Base-by-base conservation (phyloP, 176 grass and related monocot genomes). In the Aegilops umbellulata region DNA sequence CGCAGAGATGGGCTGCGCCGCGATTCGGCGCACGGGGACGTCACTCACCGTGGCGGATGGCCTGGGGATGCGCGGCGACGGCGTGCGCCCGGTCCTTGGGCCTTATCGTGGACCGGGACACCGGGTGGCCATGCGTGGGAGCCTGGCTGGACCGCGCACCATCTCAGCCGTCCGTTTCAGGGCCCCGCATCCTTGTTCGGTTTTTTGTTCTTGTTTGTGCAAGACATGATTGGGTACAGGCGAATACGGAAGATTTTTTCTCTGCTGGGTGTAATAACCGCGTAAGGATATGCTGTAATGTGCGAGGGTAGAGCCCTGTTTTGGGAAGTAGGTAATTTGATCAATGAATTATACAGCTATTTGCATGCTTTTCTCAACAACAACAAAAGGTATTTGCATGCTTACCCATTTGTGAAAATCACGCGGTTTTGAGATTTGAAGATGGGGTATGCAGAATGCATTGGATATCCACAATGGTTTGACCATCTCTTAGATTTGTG, bases 141-240 rank as follows among this genome's bases (percentile, higher is more conserved):
- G 29, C 69, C 7, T 8, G 19, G 41, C 13, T 84, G 74, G 55
- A 65, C 67, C 76, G 65, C 82, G 82, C 38, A 12, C 16, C 82
- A 82, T 86, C 74, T 6, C 19, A 13, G 35, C 89, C 76, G 89
- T 84, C 85, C 89, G 20, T 84, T 81, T 80, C 68, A 19, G 68
- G 65, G 16, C 39, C 27, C 84, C 70, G 34, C 41, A 76, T 14
- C 34, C 17, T 34, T 74, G 58, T 68, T 38, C 60, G 8, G 27
- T 10, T 8, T 7, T 38, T 78, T 80, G 69, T 58, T 74, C 14
- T 19, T 22, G 46, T 67, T 77, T 73, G 10, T 38, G 20, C 9
- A 47, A 29, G 53, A 58, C 63, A 36, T 44, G 25, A 14, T 58
- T 73, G 32, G 16, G 24, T 0, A 22, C n/a, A 25, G 22, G 46